Base-by-base conservation (phyloP, 345 rosid genomes). In the Linum trigynum region DNA sequence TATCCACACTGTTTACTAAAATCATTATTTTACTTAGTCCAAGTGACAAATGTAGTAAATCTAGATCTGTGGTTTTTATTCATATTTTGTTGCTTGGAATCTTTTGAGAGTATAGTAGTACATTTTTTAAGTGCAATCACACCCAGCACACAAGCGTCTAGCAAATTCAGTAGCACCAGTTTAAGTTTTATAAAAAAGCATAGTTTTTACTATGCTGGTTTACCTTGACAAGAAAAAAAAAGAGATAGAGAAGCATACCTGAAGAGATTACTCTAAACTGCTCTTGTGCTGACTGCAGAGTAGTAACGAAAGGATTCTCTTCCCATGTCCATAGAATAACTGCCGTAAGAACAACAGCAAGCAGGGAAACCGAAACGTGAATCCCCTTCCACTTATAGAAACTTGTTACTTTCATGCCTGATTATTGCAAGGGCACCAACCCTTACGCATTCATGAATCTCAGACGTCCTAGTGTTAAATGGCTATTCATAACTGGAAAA, bases 321-420 rank as follows among this genome's bases (percentile, higher is more conserved):
- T 81, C 81, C 78, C 79, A 71, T 6, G 67, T 66, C 79, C 77
- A 83, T 51, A 85, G 72, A 14, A 85, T 59, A n/a, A 83, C 12
- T 39, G 79, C 64, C 5, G 79, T 68, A 69, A 79, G 67, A 39
- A 65, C 48, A 42, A 85, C 68, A 58, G 51, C 68, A 5, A 83
- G 37, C 39, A 85, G 66, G 51, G 67, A 42, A n/a, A 71, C 39
- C 40, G 76, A 79, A 71, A 83, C 62, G 62, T 67, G 67, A 35
- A 74, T 74, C 73, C 81, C 84, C 41, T 76, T 85, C 68, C 56
- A 57, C 32, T 77, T 74, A 15, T 32, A 48, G 3, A 36, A 59
- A 58, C 59, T 57, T 67, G 82, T 76, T n/a, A 77, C 82, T 75
- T 85, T 85, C 90, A 81, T 83, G 66, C 61, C 74, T 55, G 57